phyloP scores from a whole-genome alignment of 768 basidiomycete species.

The Xerocomus brunneocitrinus region DNA sequence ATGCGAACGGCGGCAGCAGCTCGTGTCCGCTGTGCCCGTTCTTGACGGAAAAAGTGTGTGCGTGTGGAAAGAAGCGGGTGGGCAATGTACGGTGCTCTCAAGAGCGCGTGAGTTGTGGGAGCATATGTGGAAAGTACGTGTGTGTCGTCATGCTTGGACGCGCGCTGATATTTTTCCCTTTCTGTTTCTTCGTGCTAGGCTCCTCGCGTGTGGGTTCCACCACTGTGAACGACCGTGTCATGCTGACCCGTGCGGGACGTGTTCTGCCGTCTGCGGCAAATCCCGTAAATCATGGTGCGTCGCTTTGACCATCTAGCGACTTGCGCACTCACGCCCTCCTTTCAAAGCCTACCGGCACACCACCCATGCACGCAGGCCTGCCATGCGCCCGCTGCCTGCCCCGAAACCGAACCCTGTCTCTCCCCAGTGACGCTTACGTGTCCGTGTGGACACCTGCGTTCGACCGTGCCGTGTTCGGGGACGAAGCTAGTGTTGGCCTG shows the following conservation, averaged over 20 bases:
- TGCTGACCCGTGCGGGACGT: slow-evolving; percentile 72
- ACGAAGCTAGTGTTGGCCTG: slow-evolving; percentile 56
- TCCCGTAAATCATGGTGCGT: slow-evolving; percentile 76
- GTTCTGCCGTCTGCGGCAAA: slow-evolving; percentile 79
- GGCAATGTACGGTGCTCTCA: slow-evolving; percentile 81
- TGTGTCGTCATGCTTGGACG: neutral
- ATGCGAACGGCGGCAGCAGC: neutral
- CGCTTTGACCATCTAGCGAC: neutral
- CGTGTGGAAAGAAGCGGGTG: slow-evolving; percentile 82
- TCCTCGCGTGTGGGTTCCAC: slow-evolving; percentile 85
- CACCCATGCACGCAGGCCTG: slow-evolving; percentile 79
- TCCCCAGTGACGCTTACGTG: slow-evolving; percentile 66
- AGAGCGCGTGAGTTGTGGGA: slow-evolving; percentile 77
- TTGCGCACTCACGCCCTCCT: neutral
- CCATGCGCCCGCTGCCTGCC: slow-evolving; percentile 85
- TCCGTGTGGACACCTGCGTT: slow-evolving; percentile 78
- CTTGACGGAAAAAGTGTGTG: slow-evolving; percentile 74
- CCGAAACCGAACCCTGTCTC: slow-evolving; percentile 75
- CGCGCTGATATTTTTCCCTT: neutral
- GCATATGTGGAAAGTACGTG: slow-evolving; percentile 67
- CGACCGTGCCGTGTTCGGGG: slow-evolving; percentile 64
- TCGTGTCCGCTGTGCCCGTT: slow-evolving; percentile 85
- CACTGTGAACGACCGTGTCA: slow-evolving; percentile 83
- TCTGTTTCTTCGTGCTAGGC: slow-evolving; percentile 28
- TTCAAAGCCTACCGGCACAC: slow-evolving; percentile 52